These are phyloP conservation scores for Mimosa bimucronata DNA, from an alignment of 306 rosid species.

Conservation along the genomic window DNA sequence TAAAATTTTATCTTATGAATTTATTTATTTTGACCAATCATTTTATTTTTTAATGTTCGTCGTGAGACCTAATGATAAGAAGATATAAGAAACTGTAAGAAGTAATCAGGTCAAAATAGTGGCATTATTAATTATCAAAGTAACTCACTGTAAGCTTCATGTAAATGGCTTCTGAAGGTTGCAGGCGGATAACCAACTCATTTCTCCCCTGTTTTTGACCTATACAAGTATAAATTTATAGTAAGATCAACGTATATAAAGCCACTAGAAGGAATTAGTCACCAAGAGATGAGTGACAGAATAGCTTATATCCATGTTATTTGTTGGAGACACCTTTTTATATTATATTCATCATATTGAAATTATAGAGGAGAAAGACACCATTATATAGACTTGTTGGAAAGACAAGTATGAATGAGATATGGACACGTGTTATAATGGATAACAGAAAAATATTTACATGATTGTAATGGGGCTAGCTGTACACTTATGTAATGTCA, in stretches of 20 bases:
- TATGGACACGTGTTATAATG: too few species aligned
- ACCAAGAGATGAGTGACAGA: constrained; percentile 3
- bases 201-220: constrained; percentile 88
- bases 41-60: background rate
- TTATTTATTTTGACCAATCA: background rate
- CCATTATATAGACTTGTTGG: too few species aligned
- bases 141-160: constrained; percentile 72
- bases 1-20: background rate
- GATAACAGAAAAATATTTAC: too few species aligned
- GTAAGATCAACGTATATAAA: constrained; percentile 8
- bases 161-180: constrained; percentile 86
- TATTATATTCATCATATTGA: too few species aligned
- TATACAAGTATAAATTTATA: constrained; percentile 35
- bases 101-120: constrained; percentile 29
- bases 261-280: background rate
- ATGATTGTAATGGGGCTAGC: too few species aligned
- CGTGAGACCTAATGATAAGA: background rate
- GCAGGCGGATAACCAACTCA: constrained; percentile 86
- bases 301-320: constrained; percentile 10
- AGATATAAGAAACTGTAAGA: background rate
- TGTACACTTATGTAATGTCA: too few species aligned
- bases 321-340: background rate
- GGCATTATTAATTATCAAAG: constrained; percentile 11
- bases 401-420: too few species aligned
- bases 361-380: too few species aligned